Evolutionary conservation across 2,329 filamentous ascomycete genomes (phyloP).

Genomic region (Beauveria sp.): DNA sequence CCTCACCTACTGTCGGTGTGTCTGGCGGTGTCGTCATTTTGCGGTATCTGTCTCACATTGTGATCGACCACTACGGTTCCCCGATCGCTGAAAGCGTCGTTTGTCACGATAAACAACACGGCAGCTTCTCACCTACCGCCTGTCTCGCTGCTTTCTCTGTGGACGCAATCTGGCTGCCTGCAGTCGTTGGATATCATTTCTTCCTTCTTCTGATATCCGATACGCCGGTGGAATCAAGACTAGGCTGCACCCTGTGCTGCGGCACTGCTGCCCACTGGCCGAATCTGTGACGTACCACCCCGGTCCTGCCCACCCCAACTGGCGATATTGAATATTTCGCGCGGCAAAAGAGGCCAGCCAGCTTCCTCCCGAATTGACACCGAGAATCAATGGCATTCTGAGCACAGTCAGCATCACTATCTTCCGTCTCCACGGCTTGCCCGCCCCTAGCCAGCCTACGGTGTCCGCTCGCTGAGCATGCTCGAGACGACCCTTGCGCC

Average conservation of each 20-base stretch:
- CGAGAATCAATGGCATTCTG: background rate
- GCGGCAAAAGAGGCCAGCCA: background rate
- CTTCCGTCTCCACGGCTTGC: background rate
- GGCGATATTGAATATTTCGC: background rate
- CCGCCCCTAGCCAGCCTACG: background rate
- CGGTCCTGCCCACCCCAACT: background rate
- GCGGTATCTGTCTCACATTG: background rate
- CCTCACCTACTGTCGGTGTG: background rate
- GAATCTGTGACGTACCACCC: background rate
- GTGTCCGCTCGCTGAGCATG: background rate
- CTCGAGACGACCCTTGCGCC: background rate
- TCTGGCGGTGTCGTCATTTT: background rate
- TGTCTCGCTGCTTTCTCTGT: background rate
- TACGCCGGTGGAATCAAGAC: background rate
- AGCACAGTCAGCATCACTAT: background rate
- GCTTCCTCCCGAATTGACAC: background rate
- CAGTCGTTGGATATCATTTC: background rate
- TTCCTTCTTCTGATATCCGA: background rate
- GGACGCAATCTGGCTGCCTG: background rate
- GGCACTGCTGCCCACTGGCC: background rate
- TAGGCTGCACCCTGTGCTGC: background rate
- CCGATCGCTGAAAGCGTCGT: constrained; percentile 6
- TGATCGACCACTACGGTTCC: background rate
- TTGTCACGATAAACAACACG: background rate
- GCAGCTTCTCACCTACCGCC: background rate